Evolutionary conservation across 2,329 filamentous ascomycete species (phyloP).

Genomic region (Alternaria ethzedia): DNA sequence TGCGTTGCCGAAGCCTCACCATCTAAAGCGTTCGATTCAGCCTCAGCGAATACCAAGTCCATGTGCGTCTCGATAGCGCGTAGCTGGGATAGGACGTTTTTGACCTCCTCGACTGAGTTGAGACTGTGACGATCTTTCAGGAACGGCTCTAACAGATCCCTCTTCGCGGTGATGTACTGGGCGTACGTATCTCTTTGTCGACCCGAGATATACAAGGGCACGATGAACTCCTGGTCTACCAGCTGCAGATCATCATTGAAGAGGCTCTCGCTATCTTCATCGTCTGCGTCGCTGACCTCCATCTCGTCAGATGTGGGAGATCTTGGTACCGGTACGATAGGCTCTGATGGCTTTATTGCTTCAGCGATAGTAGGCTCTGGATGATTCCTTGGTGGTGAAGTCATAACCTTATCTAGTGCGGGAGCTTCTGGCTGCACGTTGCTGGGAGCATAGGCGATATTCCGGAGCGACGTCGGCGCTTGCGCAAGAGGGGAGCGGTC

Average conservation of each 20-base stretch:
- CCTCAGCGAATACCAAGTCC: conserved; percentile 39
- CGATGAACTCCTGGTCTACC: conserved; percentile 37
- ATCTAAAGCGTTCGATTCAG: conserved; percentile 10
- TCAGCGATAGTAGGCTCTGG: conserved; percentile 10
- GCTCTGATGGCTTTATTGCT: neutral
- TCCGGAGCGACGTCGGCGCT: conserved; percentile 36
- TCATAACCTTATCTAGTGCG: conserved; percentile 1
- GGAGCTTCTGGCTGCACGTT: conserved; percentile 6
- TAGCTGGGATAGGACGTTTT: conserved; percentile 28
- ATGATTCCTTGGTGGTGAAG: neutral
- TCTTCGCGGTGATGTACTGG: conserved; percentile 23
- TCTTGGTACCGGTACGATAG: neutral
- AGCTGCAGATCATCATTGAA: conserved; percentile 41
- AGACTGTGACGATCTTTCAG: conserved; percentile 16
- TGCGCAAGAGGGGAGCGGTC: conserved; percentile 32
- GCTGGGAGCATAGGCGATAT: conserved; percentile 28
- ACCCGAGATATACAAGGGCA: conserved; percentile 41
- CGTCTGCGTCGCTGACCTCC: conserved; percentile 26
- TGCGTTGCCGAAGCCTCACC: conserved; percentile 20
- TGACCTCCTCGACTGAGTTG: conserved; percentile 20
- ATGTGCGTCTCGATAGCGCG: conserved; percentile 40
- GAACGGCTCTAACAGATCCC: conserved; percentile 26
- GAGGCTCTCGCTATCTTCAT: conserved; percentile 28
- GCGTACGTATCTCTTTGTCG: conserved; percentile 37
- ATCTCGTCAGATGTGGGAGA: conserved; percentile 18